phyloP scores from a whole-genome alignment of 176 grass and related monocot genomes.

The Bolboschoenus planiculmis region DNA sequence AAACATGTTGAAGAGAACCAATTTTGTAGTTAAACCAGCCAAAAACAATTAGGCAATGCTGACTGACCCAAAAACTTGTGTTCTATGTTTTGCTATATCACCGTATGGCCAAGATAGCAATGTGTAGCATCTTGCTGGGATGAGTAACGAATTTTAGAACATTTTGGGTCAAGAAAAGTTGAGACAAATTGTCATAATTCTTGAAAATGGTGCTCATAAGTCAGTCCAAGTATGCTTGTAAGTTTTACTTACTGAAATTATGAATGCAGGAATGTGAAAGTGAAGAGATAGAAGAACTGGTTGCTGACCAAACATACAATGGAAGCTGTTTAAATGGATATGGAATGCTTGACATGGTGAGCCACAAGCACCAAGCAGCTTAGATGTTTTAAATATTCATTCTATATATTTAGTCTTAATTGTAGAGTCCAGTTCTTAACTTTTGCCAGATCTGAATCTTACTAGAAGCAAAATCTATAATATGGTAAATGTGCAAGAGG shows the following conservation, averaged over 20 bases:
- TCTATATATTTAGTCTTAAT: not conserved
- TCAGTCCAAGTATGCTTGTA: not conserved
- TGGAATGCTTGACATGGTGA: constrained; percentile 10
- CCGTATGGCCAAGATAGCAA: not conserved
- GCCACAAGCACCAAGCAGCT: not conserved
- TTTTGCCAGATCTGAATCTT: not conserved
- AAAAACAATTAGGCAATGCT: not conserved
- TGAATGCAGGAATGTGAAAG: constrained; percentile 40
- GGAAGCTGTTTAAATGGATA: not conserved
- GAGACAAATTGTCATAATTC: not conserved
- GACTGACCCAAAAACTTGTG: not conserved
- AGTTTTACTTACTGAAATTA: not conserved
- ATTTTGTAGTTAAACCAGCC: not conserved
- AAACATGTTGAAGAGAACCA: not conserved
- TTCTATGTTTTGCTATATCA: not conserved
- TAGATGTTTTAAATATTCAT: not conserved
- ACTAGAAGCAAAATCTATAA: not conserved
- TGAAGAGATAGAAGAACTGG: constrained; percentile 12
- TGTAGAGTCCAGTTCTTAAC: not conserved
- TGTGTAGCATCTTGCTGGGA: not conserved
- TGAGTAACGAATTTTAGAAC: not conserved
- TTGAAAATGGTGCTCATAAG: not conserved
- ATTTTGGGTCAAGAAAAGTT: not conserved
- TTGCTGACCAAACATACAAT: not conserved
- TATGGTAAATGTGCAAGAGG: not conserved